A percentile compares a stretch with the other conserved stretches of the same genome.
These are phyloP conservation scores for Arachnomyces sp. DNA, from an alignment of 2,329 filamentous ascomycete species.

Conservation along the genomic window DNA sequence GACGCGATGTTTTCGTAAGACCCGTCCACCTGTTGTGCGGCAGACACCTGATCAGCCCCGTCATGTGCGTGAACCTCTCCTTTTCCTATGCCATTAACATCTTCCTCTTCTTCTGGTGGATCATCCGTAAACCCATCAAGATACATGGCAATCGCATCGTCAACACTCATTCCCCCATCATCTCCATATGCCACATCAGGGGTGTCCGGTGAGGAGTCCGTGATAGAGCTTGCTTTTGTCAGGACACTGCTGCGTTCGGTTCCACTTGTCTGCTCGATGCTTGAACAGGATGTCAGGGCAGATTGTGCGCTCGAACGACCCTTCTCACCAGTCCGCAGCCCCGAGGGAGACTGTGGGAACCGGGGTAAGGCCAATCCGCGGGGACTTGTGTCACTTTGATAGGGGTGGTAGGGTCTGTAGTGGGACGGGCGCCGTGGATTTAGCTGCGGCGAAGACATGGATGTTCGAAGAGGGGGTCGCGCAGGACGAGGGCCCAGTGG, in stretches of 20 bases:
- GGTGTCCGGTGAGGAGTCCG: conserved; percentile 49
- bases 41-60: conserved; percentile 7
- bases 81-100: conserved; percentile 16
- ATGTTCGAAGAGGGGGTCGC: conserved; percentile 25
- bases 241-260: conserved; percentile 76
- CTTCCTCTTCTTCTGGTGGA: conserved; percentile 30
- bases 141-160: conserved; percentile 55
- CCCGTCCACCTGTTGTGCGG: background rate
- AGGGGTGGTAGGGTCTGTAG: conserved; percentile 18
- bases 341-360: conserved; percentile 24
- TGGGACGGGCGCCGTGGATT: conserved; percentile 21
- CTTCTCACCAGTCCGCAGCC: conserved; percentile 22
- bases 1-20: background rate
- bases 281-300: conserved; percentile 52
- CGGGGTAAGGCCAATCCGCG: conserved; percentile 23
- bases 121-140: conserved; percentile 47
- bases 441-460: conserved; percentile 29
- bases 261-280: conserved; percentile 48
- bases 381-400: conserved; percentile 15
- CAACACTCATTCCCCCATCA: conserved; percentile 48
- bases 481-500: conserved; percentile 20
- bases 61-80: conserved; percentile 11
- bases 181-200: conserved; percentile 51
- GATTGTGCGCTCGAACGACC: conserved; percentile 53
- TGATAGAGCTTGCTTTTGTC: conserved; percentile 70